These are phyloP conservation scores for Phaeosphaeriaceae sp. DNA, from an alignment of 2,329 filamentous ascomycete genomes.

Conservation along the genomic window DNA sequence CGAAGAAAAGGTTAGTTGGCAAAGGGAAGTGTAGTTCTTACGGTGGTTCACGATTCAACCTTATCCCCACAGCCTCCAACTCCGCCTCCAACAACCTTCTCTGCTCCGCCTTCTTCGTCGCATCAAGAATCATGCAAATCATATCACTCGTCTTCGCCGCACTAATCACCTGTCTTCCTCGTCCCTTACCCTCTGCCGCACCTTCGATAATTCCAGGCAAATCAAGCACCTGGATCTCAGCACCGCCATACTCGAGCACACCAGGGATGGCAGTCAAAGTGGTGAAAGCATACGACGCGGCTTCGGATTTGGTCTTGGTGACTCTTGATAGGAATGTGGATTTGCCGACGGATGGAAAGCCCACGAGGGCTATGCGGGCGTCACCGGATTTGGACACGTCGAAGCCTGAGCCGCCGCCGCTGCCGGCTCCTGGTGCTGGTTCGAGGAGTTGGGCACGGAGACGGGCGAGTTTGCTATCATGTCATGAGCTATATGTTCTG, in stretches of 20 bases:
- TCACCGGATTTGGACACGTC: conserved; percentile 93
- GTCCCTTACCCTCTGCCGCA: conserved; percentile 91
- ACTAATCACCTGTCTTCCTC: conserved; percentile 95
- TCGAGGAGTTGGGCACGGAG: conserved; percentile 94
- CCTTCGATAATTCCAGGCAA: conserved; percentile 98
- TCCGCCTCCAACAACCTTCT: conserved; percentile 88
- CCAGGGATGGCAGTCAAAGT: conserved; percentile 97
- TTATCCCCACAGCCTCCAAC: conserved; percentile 91
- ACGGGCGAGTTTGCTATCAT: conserved; percentile 85
- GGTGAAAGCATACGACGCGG: conserved; percentile 96
- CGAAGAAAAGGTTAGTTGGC: no score
- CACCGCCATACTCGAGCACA: conserved; percentile 95
- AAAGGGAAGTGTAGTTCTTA: conserved; percentile 53
- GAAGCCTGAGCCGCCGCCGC: conserved; percentile 82
- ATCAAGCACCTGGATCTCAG: conserved; percentile 97
- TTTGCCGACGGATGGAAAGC: conserved; percentile 98
- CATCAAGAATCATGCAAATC: conserved; percentile 95
- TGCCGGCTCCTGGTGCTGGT: conserved; percentile 79
- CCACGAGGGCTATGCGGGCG: conserved; percentile 93
- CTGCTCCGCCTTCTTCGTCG: conserved; percentile 95
- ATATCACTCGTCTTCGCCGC: conserved; percentile 98
- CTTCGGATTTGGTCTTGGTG: conserved; percentile 95
- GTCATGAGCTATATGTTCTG: conserved; percentile 22
- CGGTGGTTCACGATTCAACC: conserved; percentile 90
- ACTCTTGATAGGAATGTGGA: conserved; percentile 99